Evolutionary conservation across 768 basidiomycete species (phyloP).

Genomic region (Daedaleopsis sinensis): DNA sequence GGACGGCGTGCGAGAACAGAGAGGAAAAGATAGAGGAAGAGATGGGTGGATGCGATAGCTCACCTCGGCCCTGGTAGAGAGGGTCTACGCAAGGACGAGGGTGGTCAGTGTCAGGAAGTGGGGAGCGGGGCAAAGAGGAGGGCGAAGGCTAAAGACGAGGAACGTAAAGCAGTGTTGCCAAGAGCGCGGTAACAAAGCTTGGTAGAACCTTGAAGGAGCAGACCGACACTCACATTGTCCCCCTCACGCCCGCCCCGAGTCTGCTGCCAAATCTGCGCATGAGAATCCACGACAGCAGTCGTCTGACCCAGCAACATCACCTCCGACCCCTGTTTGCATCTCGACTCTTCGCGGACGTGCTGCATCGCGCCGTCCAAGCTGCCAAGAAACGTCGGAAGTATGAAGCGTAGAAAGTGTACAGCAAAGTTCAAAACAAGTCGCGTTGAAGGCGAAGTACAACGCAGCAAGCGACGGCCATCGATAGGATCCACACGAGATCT

Average conservation of each 20-base stretch:
- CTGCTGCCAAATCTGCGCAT: not conserved
- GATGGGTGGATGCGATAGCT: constrained; percentile 18
- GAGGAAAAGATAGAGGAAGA: constrained; percentile 4
- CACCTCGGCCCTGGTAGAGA: constrained; percentile 32
- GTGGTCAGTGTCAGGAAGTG: constrained; percentile 3
- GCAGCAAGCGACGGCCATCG: not conserved
- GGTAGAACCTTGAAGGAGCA: not conserved
- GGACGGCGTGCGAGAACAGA: constrained; percentile 2
- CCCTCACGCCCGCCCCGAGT: constrained; percentile 18
- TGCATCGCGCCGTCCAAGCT: no score
- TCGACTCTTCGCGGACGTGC: not conserved
- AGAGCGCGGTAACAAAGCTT: constrained; percentile 9
- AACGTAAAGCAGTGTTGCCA: constrained; percentile 19
- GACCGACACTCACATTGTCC: not conserved
- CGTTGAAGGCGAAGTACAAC: no score
- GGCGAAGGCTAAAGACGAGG: not conserved
- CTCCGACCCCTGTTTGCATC: constrained; percentile 19
- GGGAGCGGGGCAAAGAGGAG: not conserved
- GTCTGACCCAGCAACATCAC: constrained; percentile 6
- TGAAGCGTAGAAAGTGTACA: no score
- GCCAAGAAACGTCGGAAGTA: no score
- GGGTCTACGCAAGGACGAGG: constrained; percentile 24
- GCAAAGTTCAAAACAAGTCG: no score
- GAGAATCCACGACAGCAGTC: not conserved
- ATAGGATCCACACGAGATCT: not conserved